A percentile compares a stretch with the other conserved stretches of the same genome.
These are phyloP conservation scores for Trichophyton benhamiae DNA, from an alignment of 2,329 filamentous ascomycete genomes.

Conservation along the genomic window DNA sequence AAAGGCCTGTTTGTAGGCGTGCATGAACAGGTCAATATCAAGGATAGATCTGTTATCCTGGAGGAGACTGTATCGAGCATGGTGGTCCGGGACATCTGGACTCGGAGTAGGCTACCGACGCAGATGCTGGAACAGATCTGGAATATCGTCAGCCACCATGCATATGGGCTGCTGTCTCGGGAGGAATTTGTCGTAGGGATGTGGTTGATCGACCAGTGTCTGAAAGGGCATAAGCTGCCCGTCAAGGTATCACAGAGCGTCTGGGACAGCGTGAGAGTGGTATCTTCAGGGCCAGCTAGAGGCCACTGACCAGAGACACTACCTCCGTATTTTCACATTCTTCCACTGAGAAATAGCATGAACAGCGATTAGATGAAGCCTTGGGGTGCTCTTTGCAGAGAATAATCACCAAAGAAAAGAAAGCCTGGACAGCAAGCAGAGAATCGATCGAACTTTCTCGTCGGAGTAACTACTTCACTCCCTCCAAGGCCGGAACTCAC, in stretches of 20 bases:
- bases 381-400: background rate
- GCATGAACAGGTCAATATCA: slow-evolving; percentile 7
- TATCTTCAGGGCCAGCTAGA: background rate
- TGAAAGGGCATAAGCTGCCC: slow-evolving; percentile 38
- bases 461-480: background rate
- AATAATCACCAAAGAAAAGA: no score
- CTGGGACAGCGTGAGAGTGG: slow-evolving; percentile 31
- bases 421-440: background rate
- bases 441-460: background rate
- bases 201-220: slow-evolving; percentile 39
- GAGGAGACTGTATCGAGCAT: slow-evolving; percentile 34
- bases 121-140: slow-evolving; percentile 33
- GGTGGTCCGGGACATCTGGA: slow-evolving; percentile 39
- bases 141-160: slow-evolving; percentile 33
- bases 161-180: slow-evolving; percentile 27
- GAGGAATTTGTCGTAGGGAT: slow-evolving; percentile 41
- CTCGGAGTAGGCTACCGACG: slow-evolving; percentile 32
- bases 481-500: background rate
- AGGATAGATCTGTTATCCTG: slow-evolving; percentile 17
- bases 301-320: background rate
- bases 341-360: background rate
- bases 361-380: no score
- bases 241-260: slow-evolving; percentile 35
- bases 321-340: background rate
- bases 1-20: slow-evolving; percentile 22